Percentiles rank a stretch among this genome's conserved stretches.
phyloP scores from a whole-genome alignment of 768 basidiomycete genomes.

The Podaxis carcinomalis region DNA sequence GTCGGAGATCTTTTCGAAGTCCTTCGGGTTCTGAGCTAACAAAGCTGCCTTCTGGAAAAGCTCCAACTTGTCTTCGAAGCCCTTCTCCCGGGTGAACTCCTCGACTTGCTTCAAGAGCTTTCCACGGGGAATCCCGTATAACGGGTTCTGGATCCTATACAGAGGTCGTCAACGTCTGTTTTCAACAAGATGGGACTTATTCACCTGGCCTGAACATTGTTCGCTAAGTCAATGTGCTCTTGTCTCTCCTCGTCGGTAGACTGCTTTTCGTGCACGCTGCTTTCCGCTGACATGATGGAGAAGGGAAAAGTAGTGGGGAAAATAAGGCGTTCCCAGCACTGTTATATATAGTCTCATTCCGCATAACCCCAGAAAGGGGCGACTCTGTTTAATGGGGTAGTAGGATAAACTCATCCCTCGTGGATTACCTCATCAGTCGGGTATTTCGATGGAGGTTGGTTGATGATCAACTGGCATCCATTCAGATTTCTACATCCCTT shows the following conservation, averaged over 20 bases:
- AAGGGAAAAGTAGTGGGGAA: background rate
- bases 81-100: slow-evolving; percentile 50
- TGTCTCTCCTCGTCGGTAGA: slow-evolving; percentile 22
- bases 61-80: slow-evolving; percentile 37
- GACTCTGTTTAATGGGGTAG: background rate
- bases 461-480: background rate
- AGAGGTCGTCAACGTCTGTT: background rate
- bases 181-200: slow-evolving; percentile 7
- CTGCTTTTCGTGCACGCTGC: slow-evolving; percentile 15
- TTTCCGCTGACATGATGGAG: slow-evolving; percentile 24
- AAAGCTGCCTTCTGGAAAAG: slow-evolving; percentile 68
- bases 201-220: slow-evolving; percentile 40
- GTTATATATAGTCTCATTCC: background rate
- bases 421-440: background rate
- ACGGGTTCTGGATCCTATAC: slow-evolving; percentile 39
- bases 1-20: slow-evolving; percentile 38
- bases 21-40: slow-evolving; percentile 60
- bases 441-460: background rate
- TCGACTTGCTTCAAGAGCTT: slow-evolving; percentile 58
- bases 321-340: background rate
- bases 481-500: background rate
- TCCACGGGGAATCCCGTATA: slow-evolving; percentile 55
- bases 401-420: background rate
- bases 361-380: background rate
- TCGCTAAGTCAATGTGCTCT: slow-evolving; percentile 25